These are phyloP conservation scores for Fusarium torulosum DNA, from an alignment of 2,329 filamentous ascomycete species.

Conservation along the genomic window DNA sequence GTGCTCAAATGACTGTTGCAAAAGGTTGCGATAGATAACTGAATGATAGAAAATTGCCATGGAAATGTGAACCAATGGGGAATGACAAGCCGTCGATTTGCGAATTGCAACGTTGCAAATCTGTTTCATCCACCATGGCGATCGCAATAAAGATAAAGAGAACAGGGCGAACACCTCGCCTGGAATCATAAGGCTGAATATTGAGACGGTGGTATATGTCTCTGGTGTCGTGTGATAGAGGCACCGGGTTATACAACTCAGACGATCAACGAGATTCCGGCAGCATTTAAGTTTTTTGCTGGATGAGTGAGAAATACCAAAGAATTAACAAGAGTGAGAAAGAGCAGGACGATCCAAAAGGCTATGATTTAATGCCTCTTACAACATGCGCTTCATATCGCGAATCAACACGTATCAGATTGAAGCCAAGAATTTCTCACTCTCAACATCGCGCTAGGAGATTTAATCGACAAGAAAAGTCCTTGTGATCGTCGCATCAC, in stretches of 20 bases:
- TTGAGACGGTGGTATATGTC: not conserved
- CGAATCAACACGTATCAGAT: not conserved
- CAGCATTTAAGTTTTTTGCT: not conserved
- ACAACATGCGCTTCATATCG: too few species aligned
- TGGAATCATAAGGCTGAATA: not conserved
- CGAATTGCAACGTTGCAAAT: slow-evolving; percentile 28
- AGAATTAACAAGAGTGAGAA: too few species aligned
- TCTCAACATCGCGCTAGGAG: not conserved
- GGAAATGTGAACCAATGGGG: not conserved
- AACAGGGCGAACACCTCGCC: not conserved
- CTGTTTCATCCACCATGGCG: not conserved
- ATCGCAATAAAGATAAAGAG: not conserved
- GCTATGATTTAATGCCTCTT: too few species aligned
- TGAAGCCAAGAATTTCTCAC: not conserved
- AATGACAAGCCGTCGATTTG: not conserved
- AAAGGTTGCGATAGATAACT: not conserved
- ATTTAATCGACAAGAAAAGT: not conserved
- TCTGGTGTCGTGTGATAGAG: slow-evolving; percentile 1
- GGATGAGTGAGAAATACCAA: too few species aligned
- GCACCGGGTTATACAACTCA: slow-evolving; percentile 1
- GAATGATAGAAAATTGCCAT: not conserved
- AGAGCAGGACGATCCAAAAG: too few species aligned
- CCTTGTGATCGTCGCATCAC: slow-evolving; percentile 7
- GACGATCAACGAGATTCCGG: not conserved
- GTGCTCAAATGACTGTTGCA: slow-evolving; percentile 14